phyloP scores from a whole-genome alignment of 495 filamentous ascomycete genomes.

The Penicillium canariense region DNA sequence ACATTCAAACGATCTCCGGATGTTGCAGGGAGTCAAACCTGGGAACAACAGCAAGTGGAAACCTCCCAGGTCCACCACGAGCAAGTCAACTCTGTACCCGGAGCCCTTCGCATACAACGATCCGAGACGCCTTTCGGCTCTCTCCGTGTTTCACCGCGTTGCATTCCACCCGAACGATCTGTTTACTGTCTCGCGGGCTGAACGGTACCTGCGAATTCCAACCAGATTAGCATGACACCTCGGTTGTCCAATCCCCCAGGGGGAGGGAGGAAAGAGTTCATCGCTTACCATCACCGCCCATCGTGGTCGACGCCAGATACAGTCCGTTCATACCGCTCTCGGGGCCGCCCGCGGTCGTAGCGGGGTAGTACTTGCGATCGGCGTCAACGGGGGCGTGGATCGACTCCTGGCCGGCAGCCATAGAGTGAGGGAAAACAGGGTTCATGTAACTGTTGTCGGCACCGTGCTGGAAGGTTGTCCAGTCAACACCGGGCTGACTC shows the following conservation, averaged over 20 bases:
- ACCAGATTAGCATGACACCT: neutral
- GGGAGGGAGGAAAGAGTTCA: neutral
- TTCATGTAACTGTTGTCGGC: constrained; percentile 59
- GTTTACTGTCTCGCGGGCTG: constrained; percentile 47
- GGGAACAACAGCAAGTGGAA: neutral
- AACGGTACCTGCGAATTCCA: constrained; percentile 36
- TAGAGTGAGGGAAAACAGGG: constrained; percentile 56
- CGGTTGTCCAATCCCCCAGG: neutral
- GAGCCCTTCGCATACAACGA: neutral
- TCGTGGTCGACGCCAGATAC: constrained; percentile 47
- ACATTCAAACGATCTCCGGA: no score
- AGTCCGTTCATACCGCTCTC: constrained; percentile 47
- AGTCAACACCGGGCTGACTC: constrained; percentile 55
- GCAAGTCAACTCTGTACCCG: neutral
- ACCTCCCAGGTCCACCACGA: neutral
- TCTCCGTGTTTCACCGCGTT: constrained; percentile 13
- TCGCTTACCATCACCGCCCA: constrained; percentile 47
- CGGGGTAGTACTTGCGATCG: constrained; percentile 47
- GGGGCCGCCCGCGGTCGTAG: constrained; percentile 41
- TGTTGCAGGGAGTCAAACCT: no score
- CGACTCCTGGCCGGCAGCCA: constrained; percentile 45
- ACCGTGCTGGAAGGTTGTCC: constrained; percentile 72
- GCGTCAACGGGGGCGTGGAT: constrained; percentile 47
- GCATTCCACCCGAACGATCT: constrained; percentile 13
- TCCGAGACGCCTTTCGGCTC: constrained; percentile 6